Conservation (phyloP, 768 basidiomycete species). For the Clitopilus passeckerianus region DNA sequence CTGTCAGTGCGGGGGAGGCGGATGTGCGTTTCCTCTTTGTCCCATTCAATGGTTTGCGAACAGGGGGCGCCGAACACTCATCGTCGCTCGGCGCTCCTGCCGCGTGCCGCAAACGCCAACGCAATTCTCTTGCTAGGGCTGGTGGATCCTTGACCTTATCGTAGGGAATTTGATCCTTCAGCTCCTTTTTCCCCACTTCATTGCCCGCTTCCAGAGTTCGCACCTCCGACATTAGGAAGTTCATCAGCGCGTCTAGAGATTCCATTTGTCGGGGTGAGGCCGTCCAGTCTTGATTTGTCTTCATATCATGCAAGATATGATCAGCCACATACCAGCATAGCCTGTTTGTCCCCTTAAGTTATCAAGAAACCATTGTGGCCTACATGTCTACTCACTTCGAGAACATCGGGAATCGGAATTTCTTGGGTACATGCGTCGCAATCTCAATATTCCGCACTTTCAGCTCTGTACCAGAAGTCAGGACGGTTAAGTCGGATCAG, state of each 20-base stretch:
- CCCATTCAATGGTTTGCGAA: conserved; percentile 18
- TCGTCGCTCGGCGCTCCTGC: conserved; percentile 65
- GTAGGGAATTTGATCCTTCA: conserved; percentile 73
- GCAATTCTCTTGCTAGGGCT: conserved; percentile 76
- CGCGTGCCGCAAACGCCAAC: conserved; percentile 73
- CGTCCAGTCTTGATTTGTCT: conserved; percentile 31
- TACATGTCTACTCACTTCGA: conserved; percentile 44
- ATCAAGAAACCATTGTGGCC: neutral
- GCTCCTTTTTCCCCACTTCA: conserved; percentile 70
- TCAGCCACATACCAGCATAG: conserved; percentile 91
- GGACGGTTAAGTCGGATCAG: neutral
- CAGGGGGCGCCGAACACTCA: conserved; percentile 33
- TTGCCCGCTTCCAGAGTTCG: conserved; percentile 65
- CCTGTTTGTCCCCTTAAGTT: conserved; percentile 30
- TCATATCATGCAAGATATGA: conserved; percentile 71
- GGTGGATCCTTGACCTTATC: conserved; percentile 82
- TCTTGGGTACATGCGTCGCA: conserved; percentile 87
- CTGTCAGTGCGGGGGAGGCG: conserved; percentile 13
- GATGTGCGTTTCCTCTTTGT: conserved; percentile 37
- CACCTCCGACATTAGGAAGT: conserved; percentile 77
- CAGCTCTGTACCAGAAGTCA: conserved; percentile 51
- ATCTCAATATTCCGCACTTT: conserved; percentile 90
- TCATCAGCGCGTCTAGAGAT: conserved; percentile 66
- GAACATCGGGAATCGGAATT: conserved; percentile 84
- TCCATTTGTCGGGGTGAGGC: conserved; percentile 54